These are phyloP conservation scores for Trametes hirsuta DNA, from an alignment of 1,284 basidiomycete genomes.

Conservation along the genomic window DNA sequence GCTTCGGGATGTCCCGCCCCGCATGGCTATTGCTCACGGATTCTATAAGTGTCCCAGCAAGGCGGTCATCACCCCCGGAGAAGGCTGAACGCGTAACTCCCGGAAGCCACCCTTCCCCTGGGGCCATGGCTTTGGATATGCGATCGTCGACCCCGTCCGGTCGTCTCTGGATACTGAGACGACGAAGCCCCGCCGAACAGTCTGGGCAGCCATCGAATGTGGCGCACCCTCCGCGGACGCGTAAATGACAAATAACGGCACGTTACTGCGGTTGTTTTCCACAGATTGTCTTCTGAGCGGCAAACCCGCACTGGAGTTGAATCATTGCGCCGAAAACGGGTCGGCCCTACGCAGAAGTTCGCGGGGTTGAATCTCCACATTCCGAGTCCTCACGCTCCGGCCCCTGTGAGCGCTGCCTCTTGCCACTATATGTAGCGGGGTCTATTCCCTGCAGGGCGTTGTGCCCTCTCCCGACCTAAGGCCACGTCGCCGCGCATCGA, in stretches of 20 bases:
- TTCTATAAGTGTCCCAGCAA: background rate
- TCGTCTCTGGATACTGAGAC: background rate
- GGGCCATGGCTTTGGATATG: background rate
- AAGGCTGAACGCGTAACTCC: slow-evolving; percentile 1
- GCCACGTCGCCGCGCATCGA: background rate
- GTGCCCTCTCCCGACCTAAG: background rate
- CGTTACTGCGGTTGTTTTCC: background rate
- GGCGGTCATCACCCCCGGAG: slow-evolving; percentile 4
- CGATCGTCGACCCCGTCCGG: background rate
- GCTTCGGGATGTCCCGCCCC: background rate
- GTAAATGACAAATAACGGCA: slow-evolving; percentile 1
- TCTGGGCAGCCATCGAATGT: background rate
- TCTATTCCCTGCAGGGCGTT: background rate
- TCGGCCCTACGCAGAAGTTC: background rate
- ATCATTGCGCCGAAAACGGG: background rate
- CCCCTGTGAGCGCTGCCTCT: slow-evolving; percentile 1
- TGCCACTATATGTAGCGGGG: slow-evolving; percentile 7
- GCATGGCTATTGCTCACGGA: slow-evolving; percentile 11
- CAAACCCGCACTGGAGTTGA: background rate
- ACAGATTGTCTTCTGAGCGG: background rate
- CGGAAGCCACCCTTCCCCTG: slow-evolving; percentile 12
- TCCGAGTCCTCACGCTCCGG: slow-evolving; percentile 8
- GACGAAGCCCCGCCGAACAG: background rate
- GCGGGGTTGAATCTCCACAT: background rate
- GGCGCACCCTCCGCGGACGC: background rate